A percentile compares a stretch with the other conserved stretches of the same genome.
Conservation (phyloP, 2,329 filamentous ascomycete genomes). For the Fusarium mundagurra region DNA sequence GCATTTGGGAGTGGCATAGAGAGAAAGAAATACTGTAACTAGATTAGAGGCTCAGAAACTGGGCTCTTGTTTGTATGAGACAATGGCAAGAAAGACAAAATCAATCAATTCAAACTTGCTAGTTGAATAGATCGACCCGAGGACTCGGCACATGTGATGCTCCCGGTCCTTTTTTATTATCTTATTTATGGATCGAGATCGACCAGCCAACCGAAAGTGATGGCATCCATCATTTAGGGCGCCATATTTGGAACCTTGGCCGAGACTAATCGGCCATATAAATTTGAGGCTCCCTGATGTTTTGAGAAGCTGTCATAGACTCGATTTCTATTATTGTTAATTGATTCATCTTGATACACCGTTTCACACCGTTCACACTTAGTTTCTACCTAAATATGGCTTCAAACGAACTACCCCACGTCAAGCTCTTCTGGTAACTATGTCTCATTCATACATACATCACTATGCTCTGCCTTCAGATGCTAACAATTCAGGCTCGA, state of each 20-base stretch:
- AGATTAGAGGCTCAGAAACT: conserved; percentile 24
- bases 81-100: neutral
- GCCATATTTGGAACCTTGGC: conserved; percentile 13
- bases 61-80: conserved; percentile 21
- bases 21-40: conserved; percentile 12
- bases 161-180: neutral
- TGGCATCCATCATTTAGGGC: conserved; percentile 23
- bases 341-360: neutral
- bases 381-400: conserved; percentile 35
- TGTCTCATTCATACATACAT: conserved; percentile 7
- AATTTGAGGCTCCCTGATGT: neutral
- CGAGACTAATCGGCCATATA: conserved; percentile 18
- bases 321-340: neutral
- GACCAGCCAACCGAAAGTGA: conserved; percentile 5
- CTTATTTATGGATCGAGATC: conserved; percentile 11
- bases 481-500: conserved; percentile 72
- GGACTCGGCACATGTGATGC: conserved; percentile 30
- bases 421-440: conserved; percentile 75
- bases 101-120: neutral
- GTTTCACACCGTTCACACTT: neutral
- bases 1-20: conserved; percentile 29
- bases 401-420: conserved; percentile 56
- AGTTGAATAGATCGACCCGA: conserved; percentile 9
- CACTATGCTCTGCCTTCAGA: too few relatives aligned
- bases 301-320: neutral